Evolutionary conservation across 768 basidiomycete genomes (phyloP).

Genomic region (Xerocomellus amylosporus): DNA sequence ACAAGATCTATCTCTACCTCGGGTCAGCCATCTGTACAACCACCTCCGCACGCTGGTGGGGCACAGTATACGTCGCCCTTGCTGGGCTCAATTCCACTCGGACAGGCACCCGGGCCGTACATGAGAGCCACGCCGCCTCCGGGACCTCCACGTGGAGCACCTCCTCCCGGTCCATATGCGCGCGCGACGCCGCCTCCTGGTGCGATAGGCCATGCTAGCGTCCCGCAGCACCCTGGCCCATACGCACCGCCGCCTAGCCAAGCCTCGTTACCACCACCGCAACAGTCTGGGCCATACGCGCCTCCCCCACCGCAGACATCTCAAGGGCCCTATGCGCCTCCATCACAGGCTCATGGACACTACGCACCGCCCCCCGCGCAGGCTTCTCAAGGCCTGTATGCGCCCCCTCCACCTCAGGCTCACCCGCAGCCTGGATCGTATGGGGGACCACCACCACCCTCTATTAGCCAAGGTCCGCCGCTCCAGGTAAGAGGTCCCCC

Average conservation of each 20-base stretch:
- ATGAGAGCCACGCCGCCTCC: conserved; percentile 43
- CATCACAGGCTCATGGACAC: conserved; percentile 17
- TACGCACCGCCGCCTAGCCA: conserved; percentile 23
- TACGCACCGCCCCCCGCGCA: conserved; percentile 19
- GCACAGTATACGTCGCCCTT: conserved; percentile 32
- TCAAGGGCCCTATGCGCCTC: conserved; percentile 30
- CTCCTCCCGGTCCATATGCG: conserved; percentile 35
- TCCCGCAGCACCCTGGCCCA: conserved; percentile 31
- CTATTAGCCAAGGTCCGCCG: conserved; percentile 27
- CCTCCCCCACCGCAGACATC: conserved; percentile 23
- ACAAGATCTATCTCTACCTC: conserved; percentile 25
- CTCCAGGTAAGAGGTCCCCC: conserved; percentile 30
- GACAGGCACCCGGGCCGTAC: conserved; percentile 36
- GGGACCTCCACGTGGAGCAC: conserved; percentile 30
- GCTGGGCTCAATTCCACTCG: conserved; percentile 25
- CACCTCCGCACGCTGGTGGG: conserved; percentile 35
- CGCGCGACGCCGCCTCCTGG: conserved; percentile 44
- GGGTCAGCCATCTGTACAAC: conserved; percentile 40
- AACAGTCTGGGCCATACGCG: conserved; percentile 26
- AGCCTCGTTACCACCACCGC: conserved; percentile 13
- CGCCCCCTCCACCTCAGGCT: conserved; percentile 14
- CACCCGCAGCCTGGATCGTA: conserved; percentile 21
- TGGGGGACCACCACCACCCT: conserved; percentile 31
- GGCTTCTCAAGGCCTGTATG: conserved; percentile 27
- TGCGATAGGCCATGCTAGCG: conserved; percentile 20